These are phyloP conservation scores for Musa schizocarpa DNA, from an alignment of 176 grass and related monocot species.

Conservation along the genomic window DNA sequence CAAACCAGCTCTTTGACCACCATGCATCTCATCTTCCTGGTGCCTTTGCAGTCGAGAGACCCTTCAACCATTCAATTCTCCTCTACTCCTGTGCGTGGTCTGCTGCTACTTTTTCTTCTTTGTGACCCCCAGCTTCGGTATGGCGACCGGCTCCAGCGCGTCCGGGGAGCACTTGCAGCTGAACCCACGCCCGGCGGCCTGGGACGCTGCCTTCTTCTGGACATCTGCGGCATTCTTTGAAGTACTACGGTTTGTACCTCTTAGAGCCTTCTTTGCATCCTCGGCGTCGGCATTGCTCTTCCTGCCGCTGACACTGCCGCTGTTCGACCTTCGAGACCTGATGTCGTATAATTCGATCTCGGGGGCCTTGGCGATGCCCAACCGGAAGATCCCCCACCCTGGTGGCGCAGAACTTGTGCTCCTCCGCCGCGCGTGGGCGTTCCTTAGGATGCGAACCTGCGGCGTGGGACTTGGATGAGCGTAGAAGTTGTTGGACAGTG, in stretches of 20 bases:
- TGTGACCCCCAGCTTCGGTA: constrained; percentile 11
- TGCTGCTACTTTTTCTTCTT: constrained; percentile 4
- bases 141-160: constrained; percentile 21
- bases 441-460: constrained; percentile 27
- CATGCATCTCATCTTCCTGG: background rate
- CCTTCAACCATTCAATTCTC: constrained; percentile 51
- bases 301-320: background rate
- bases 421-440: constrained; percentile 17
- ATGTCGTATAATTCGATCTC: constrained; percentile 28
- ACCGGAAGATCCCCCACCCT: constrained; percentile 35
- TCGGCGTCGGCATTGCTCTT: constrained; percentile 3
- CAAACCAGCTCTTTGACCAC: too few species aligned
- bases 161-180: constrained; percentile 58
- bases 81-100: constrained; percentile 22
- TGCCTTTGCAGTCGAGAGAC: constrained; percentile 33
- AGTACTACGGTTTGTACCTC: constrained; percentile 20
- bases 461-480: constrained; percentile 59
- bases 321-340: constrained; percentile 1
- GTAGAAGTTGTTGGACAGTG: constrained; percentile 47
- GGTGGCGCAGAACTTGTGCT: constrained; percentile 29
- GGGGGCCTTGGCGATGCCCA: constrained; percentile 47
- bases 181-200: constrained; percentile 12
- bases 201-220: background rate
- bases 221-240: background rate
- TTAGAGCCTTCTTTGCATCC: constrained; percentile 2